Evolutionary conservation across 768 basidiomycete genomes (phyloP).

Genomic region (Russula abietina): DNA sequence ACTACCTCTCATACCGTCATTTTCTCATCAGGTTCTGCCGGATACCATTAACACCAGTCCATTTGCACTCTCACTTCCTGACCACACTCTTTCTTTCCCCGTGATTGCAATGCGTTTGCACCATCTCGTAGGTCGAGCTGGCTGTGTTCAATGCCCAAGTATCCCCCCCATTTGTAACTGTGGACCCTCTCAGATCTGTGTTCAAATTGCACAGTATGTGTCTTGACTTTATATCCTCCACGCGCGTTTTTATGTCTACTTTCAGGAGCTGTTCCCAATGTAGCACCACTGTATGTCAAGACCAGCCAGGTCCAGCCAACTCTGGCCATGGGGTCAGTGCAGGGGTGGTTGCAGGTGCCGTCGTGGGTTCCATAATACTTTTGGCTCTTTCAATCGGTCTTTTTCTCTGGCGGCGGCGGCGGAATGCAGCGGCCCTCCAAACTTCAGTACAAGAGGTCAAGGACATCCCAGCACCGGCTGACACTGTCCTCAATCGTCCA

Average conservation of each 20-base stretch:
- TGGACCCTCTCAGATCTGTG: slow-evolving; percentile 47
- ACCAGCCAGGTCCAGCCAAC: slow-evolving; percentile 24
- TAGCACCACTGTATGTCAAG: slow-evolving; percentile 46
- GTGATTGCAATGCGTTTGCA: slow-evolving; percentile 24
- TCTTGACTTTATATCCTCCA: not conserved
- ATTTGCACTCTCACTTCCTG: slow-evolving; percentile 1
- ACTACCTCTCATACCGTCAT: not conserved
- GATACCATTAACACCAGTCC: not conserved
- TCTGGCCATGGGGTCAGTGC: slow-evolving; percentile 43
- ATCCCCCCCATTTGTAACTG: slow-evolving; percentile 50
- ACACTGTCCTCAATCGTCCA: slow-evolving; percentile 73
- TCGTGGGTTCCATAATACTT: slow-evolving; percentile 59
- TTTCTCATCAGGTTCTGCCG: not conserved
- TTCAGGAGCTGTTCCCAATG: slow-evolving; percentile 57
- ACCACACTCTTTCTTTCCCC: slow-evolving; percentile 19
- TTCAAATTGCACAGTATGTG: slow-evolving; percentile 54
- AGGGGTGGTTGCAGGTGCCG: slow-evolving; percentile 69
- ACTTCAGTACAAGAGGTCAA: slow-evolving; percentile 33
- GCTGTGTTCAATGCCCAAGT: slow-evolving; percentile 44
- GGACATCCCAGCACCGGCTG: slow-evolving; percentile 69
- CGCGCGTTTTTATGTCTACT: not conserved
- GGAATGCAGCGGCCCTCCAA: slow-evolving; percentile 34
- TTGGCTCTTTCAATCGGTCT: slow-evolving; percentile 45
- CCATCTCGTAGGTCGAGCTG: slow-evolving; percentile 23
- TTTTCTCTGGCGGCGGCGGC: slow-evolving; percentile 64